These are phyloP conservation scores for Neofusicoccum parvum DNA, from an alignment of 2,329 filamentous ascomycete genomes.

Conservation along the genomic window DNA sequence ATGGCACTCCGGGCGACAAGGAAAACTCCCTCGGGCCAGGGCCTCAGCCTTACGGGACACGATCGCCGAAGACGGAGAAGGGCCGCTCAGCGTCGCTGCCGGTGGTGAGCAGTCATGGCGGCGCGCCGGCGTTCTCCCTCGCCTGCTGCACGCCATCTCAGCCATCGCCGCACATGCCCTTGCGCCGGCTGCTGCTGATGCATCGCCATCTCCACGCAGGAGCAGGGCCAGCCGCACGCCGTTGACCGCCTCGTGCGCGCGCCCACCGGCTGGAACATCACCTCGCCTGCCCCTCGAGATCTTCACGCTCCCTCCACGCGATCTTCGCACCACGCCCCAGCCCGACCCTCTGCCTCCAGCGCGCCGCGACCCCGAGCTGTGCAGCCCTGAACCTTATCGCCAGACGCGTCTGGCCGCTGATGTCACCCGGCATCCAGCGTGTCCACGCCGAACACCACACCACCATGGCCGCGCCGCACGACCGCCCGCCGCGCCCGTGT, in stretches of 20 bases:
- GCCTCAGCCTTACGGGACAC: slow-evolving; percentile 17
- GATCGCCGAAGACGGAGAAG: slow-evolving; percentile 18
- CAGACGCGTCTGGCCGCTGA: not conserved
- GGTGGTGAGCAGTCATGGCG: not conserved
- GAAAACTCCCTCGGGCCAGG: slow-evolving; percentile 9
- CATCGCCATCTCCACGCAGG: not conserved
- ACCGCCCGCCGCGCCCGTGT: not conserved
- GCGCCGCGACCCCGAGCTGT: not conserved
- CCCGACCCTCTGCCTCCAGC: not conserved
- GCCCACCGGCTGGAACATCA: slow-evolving; percentile 1
- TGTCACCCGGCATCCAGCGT: slow-evolving; percentile 19
- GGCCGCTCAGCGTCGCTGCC: not conserved
- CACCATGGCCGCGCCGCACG: slow-evolving; percentile 13
- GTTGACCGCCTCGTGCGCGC: slow-evolving; percentile 20
- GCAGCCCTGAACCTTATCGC: not conserved
- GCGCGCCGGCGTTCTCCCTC: not conserved
- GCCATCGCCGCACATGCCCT: not conserved
- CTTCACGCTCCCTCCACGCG: slow-evolving; percentile 9
- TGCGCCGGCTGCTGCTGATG: not conserved
- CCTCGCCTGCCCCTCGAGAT: slow-evolving; percentile 16
- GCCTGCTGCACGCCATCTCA: not conserved
- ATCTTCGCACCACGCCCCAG: slow-evolving; percentile 16
- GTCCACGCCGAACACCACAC: not conserved
- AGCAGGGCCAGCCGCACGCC: not conserved
- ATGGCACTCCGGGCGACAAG: too few relatives aligned